Evolutionary conservation across 257 asterid genomes (phyloP).

Genomic region (Solanum chilense): DNA sequence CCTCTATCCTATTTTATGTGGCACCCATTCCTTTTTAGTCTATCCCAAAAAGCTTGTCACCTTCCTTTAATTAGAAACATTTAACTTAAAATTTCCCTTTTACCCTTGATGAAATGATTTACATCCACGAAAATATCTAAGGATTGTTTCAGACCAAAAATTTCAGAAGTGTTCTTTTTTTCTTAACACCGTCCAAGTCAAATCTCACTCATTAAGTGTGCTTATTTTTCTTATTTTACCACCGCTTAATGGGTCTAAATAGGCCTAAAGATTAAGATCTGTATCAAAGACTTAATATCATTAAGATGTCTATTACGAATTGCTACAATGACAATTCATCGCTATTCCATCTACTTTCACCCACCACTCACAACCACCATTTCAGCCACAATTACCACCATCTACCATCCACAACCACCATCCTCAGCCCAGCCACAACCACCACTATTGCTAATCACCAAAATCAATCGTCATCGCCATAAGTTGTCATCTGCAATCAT

Average conservation of each 20-base stretch:
- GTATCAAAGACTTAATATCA: background rate
- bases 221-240: background rate
- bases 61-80: background rate
- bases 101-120: background rate
- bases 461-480: background rate
- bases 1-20: no score
- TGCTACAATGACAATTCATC: background rate
- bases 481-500: background rate
- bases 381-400: background rate
- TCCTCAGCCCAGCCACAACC: background rate
- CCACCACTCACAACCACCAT: background rate
- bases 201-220: background rate
- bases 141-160: background rate
- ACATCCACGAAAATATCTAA: background rate
- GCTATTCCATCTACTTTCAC: background rate
- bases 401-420: background rate
- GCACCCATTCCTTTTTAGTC: background rate
- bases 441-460: background rate
- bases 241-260: background rate
- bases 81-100: background rate
- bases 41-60: background rate
- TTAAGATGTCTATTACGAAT: background rate
- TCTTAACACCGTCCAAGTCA: background rate
- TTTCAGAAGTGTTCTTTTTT: background rate
- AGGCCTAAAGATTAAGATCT: background rate